Percentiles rank a stretch among this genome's conserved stretches.
phyloP scores from a whole-genome alignment of 192 early-diverging fungal genomes.

The Backusella parvicylindrica region DNA sequence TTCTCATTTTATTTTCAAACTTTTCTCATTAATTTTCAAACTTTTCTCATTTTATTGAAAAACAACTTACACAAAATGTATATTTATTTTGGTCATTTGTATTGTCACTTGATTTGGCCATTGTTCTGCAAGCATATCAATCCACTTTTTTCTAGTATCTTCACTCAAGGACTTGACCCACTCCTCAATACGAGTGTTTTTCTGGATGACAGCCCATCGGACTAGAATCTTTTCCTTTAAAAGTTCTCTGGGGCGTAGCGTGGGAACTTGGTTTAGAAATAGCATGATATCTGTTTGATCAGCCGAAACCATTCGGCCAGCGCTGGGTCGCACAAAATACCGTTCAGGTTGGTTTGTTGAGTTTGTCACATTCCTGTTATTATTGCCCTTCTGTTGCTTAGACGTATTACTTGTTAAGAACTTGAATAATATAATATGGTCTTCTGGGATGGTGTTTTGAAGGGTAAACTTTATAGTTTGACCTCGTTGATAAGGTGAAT shows the following conservation, averaged over 20 bases:
- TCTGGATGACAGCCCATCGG: conserved; percentile 29
- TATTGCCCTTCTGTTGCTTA: not conserved
- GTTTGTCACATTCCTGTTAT: not conserved
- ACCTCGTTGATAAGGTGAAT: conserved; percentile 13
- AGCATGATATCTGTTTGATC: conserved; percentile 20
- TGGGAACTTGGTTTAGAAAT: conserved; percentile 27
- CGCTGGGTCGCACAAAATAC: conserved; percentile 34
- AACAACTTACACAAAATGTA: conserved; percentile 27
- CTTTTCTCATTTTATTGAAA: no score
- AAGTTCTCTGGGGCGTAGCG: conserved; percentile 5
- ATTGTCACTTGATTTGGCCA: conserved; percentile 29
- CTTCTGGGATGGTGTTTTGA: conserved; percentile 18
- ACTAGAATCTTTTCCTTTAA: conserved; percentile 32
- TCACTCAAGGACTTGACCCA: conserved; percentile 20
- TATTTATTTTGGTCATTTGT: conserved; percentile 25
- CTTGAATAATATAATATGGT: conserved; percentile 30
- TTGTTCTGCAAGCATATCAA: conserved; percentile 29
- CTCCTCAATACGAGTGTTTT: conserved; percentile 16
- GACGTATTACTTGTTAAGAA: conserved; percentile 24
- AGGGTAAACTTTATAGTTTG: conserved; percentile 17
- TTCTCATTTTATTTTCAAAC: no score
- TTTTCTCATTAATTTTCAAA: no score
- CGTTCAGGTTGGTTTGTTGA: conserved; percentile 10
- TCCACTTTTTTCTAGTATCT: conserved; percentile 23
- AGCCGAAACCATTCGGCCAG: conserved; percentile 16